These are phyloP conservation scores for Emergomyces orientalis DNA, from an alignment of 2,329 filamentous ascomycete species.

Conservation along the genomic window DNA sequence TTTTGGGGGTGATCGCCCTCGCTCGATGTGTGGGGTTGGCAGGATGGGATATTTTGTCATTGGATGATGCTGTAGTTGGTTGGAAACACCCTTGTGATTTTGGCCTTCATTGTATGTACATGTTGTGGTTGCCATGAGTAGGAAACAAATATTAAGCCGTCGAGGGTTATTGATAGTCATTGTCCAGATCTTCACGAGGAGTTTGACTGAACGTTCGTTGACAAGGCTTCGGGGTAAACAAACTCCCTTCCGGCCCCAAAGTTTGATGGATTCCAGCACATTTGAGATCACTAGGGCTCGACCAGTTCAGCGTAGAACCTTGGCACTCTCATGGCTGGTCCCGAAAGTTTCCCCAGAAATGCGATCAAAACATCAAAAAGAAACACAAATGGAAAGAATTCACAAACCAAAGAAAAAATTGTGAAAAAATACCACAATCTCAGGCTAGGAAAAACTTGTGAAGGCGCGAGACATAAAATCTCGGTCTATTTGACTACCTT, in stretches of 20 bases:
- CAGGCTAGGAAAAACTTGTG: background rate
- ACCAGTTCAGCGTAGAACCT: no score
- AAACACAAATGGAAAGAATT: background rate
- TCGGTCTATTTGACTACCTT: background rate
- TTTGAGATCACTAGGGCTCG: no score
- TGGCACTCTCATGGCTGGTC: no score
- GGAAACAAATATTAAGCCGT: background rate
- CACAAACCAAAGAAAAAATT: background rate
- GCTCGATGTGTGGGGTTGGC: no score
- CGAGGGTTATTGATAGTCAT: background rate
- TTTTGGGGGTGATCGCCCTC: background rate
- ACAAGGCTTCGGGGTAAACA: no score
- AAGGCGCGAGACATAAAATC: background rate
- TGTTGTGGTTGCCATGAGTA: background rate
- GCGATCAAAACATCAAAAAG: background rate
- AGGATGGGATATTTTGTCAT: background rate
- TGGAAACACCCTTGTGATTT: background rate
- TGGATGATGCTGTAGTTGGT: background rate
- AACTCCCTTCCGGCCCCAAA: no score
- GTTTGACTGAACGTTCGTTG: no score
- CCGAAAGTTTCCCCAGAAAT: background rate
- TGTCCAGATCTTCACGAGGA: background rate
- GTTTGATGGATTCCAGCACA: no score
- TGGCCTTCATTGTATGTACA: background rate
- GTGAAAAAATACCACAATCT: background rate